Conservation (phyloP, 495 filamentous ascomycete species). For the Recurvomyces mirabilis region DNA sequence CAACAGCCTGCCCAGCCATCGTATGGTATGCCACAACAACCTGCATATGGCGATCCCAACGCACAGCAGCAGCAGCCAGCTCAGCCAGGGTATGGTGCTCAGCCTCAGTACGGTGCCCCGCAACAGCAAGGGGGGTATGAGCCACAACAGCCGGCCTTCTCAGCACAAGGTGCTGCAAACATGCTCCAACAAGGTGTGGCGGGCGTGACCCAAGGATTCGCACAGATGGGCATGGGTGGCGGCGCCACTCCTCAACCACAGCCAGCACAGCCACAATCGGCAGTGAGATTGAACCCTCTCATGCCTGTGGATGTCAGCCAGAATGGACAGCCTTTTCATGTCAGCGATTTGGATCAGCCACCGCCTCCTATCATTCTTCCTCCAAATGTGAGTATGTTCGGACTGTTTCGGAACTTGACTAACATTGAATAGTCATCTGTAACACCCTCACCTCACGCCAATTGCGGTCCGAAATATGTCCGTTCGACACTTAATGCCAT, state of each 20-base stretch:
- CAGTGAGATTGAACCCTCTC: slow-evolving; percentile 68
- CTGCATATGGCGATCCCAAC: slow-evolving; percentile 21
- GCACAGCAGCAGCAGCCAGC: too few relatives aligned
- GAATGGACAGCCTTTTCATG: slow-evolving; percentile 84
- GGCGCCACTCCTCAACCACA: slow-evolving; percentile 24
- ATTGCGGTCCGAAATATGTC: slow-evolving; percentile 89
- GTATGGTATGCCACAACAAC: slow-evolving; percentile 23
- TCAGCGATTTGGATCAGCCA: slow-evolving; percentile 79
- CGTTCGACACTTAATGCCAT: slow-evolving; percentile 89
- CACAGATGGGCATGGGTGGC: slow-evolving; percentile 66
- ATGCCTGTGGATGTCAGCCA: slow-evolving; percentile 68
- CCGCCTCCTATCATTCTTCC: slow-evolving; percentile 87
- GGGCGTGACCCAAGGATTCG: slow-evolving; percentile 73
- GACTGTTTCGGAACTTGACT: neutral
- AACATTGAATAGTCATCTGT: slow-evolving; percentile 67
- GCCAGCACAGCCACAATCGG: slow-evolving; percentile 38
- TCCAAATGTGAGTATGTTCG: slow-evolving; percentile 59
- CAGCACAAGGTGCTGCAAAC: slow-evolving; percentile 37
- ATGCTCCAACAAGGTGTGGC: slow-evolving; percentile 43
- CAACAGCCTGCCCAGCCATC: slow-evolving; percentile 21
- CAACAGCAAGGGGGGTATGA: slow-evolving; percentile 57
- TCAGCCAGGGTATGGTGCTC: slow-evolving; percentile 24
- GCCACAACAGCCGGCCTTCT: slow-evolving; percentile 55
- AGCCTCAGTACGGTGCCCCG: slow-evolving; percentile 36
- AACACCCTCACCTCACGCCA: slow-evolving; percentile 82